These are phyloP conservation scores for Fomitopsis palustris DNA, from an alignment of 1,284 basidiomycete genomes.

Conservation along the genomic window DNA sequence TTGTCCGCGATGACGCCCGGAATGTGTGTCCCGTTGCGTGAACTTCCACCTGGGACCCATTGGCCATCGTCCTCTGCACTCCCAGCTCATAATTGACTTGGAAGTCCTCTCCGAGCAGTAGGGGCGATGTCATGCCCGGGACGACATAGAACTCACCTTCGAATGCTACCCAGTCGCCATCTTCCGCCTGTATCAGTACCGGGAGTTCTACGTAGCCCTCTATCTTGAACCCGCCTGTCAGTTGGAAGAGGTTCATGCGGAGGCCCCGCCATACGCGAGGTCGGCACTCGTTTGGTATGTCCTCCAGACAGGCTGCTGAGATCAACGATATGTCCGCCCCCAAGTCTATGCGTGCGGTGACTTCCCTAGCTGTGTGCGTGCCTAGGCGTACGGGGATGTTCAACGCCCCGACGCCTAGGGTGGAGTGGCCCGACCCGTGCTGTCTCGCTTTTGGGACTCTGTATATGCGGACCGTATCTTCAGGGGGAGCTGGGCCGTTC, in stretches of 20 bases:
- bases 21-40: neutral
- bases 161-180: slow-evolving; percentile 12
- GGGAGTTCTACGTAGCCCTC: slow-evolving; percentile 8
- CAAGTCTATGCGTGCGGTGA: neutral
- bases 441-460: neutral
- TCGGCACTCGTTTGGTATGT: no score
- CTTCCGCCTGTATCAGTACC: slow-evolving; percentile 1
- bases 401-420: neutral
- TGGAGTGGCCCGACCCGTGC: neutral
- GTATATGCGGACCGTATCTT: no score
- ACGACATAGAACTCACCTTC: slow-evolving; percentile 27
- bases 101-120: slow-evolving; percentile 28
- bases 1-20: neutral
- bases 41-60: neutral
- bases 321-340: neutral
- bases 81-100: slow-evolving; percentile 18
- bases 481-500: neutral
- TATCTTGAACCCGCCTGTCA: slow-evolving; percentile 3
- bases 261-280: slow-evolving; percentile 3
- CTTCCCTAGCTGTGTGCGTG: neutral
- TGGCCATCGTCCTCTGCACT: slow-evolving; percentile 3
- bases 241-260: slow-evolving; percentile 8
- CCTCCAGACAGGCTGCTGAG: neutral
- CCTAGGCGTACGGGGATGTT: neutral
- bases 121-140: slow-evolving; percentile 19